phyloP scores from a whole-genome alignment of 108 stramenopile genomes.

The Pinguiococcus pyrenoidosus region DNA sequence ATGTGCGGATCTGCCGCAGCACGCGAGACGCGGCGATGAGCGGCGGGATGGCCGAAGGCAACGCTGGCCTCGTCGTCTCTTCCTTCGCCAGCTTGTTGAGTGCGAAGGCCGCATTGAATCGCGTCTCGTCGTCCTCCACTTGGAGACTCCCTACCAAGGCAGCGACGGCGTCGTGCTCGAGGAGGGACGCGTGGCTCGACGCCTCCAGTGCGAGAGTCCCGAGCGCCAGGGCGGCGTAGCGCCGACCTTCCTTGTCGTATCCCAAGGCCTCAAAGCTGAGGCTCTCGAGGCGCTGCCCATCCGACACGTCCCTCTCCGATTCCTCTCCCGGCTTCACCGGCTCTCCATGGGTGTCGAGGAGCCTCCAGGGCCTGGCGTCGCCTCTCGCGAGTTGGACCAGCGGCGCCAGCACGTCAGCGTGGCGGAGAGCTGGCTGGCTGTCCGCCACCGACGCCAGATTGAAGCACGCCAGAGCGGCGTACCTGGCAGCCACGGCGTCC shows the following conservation, averaged over 20 bases:
- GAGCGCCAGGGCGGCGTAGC: constrained; percentile 57
- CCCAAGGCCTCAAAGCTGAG: constrained; percentile 9
- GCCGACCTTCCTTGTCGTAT: constrained; percentile 39
- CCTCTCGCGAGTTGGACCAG: constrained; percentile 33
- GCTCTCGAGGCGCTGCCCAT: constrained; percentile 2
- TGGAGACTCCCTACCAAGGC: constrained; percentile 20
- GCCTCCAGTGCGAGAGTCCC: constrained; percentile 40
- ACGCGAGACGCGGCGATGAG: neutral
- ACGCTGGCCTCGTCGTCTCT: constrained; percentile 19
- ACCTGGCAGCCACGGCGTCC: constrained; percentile 41
- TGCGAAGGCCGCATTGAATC: constrained; percentile 53
- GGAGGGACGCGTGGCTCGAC: constrained; percentile 25
- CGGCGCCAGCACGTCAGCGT: constrained; percentile 3
- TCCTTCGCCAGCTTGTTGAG: constrained; percentile 51
- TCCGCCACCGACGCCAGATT: constrained; percentile 38
- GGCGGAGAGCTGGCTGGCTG: constrained; percentile 26
- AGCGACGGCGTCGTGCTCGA: constrained; percentile 16
- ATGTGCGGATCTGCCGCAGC: neutral
- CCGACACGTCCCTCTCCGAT: neutral
- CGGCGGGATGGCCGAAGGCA: neutral
- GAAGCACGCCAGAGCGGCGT: constrained; percentile 40
- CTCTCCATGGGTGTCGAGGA: constrained; percentile 11
- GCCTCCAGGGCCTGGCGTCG: constrained; percentile 3
- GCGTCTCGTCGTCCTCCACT: constrained; percentile 41
- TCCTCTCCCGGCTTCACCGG: neutral